Evolutionary conservation across 352 stramenopile genomes (phyloP).

Genomic region (Globisporangium radiosum): DNA sequence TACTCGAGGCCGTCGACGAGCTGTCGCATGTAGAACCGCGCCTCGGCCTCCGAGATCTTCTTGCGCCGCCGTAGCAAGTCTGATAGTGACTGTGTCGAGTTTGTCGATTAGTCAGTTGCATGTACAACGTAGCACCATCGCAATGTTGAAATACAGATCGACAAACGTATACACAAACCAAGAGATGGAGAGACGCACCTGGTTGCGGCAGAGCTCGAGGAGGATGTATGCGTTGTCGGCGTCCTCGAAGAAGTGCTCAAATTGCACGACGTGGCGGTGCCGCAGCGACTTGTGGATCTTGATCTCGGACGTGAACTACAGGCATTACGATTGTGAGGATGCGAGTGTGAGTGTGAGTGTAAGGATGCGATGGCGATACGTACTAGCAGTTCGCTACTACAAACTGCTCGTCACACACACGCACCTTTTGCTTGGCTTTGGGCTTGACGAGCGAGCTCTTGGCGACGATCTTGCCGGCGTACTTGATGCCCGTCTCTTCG

Average conservation of each 20-base stretch:
- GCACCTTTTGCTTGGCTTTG: constrained; percentile 94
- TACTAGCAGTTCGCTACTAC: too few relatives aligned
- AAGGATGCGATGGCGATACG: neutral
- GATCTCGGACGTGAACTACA: constrained; percentile 93
- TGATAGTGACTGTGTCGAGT: constrained; percentile 83
- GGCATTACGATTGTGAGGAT: neutral
- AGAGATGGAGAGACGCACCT: constrained; percentile 24
- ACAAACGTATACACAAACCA: too few relatives aligned
- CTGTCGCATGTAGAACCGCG: constrained; percentile 90
- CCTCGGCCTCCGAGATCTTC: constrained; percentile 92
- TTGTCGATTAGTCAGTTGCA: neutral
- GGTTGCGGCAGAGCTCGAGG: constrained; percentile 95
- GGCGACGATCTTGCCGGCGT: constrained; percentile 97
- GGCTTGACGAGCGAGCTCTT: constrained; percentile 96
- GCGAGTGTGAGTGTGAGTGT: too few relatives aligned
- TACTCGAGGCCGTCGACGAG: constrained; percentile 92
- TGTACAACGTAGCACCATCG: neutral
- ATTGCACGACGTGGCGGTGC: constrained; percentile 94
- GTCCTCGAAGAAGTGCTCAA: constrained; percentile 99
- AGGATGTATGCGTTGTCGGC: constrained; percentile 96
- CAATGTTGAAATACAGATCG: neutral
- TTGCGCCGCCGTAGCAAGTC: constrained; percentile 95
- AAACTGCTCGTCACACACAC: too few relatives aligned
- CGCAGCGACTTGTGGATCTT: constrained; percentile 97
- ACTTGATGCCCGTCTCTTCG: constrained; percentile 89